Evolutionary conservation across 208 protist genomes (phyloP), one percentile per base, ranked within the genome.

Genomic region (Sergeia podlipaevii): DNA sequence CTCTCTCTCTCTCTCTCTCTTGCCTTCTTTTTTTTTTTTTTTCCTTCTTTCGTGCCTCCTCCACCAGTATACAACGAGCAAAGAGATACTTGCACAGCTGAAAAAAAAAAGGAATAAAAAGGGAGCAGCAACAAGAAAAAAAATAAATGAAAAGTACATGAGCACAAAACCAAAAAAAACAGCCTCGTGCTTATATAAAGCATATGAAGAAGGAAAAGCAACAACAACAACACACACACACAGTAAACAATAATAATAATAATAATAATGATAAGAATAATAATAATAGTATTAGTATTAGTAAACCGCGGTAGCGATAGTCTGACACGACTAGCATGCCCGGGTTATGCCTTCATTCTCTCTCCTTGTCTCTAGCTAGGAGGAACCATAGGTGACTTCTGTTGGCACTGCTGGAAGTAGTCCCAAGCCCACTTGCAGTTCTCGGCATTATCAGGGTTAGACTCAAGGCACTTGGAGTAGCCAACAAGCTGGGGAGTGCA

Each of bases 371-470:
- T 7, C 59, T 52, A 58, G 28, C 60, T 36, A 0, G 51, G 8
- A 4, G 38, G 37, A 29, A 61, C 18, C 33, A 32, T 41, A 8
- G 67, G 52, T 32, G 79, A 64, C 37, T 74, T 55, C 1, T 51
- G 28, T 53, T 87, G 80, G 68, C 86, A 93, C 67, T 93, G 80
- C 46, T 70, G 53, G 59, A 93, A 93, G 70, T 85, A 80, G 32
- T 93, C 86, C 86, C 86, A 93, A 33, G 80, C 86, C 86, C 86
- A 93, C 66, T 79, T 85, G 70, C 86, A 93, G 46, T 70, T 70
- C 42, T 90, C 77, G 23, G 79, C 42, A 2, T 63, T 60, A 18
- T 72, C 68, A 24, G 58, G 39, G 53, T 90, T 90, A 37, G 70
- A 72, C 68, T 94, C 87, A 5, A 94, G 52, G 56, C 87, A 91